Evolutionary conservation across 1,139 yeast genomes (phyloP).

Genomic region (Yamadazyma diospyri): DNA sequence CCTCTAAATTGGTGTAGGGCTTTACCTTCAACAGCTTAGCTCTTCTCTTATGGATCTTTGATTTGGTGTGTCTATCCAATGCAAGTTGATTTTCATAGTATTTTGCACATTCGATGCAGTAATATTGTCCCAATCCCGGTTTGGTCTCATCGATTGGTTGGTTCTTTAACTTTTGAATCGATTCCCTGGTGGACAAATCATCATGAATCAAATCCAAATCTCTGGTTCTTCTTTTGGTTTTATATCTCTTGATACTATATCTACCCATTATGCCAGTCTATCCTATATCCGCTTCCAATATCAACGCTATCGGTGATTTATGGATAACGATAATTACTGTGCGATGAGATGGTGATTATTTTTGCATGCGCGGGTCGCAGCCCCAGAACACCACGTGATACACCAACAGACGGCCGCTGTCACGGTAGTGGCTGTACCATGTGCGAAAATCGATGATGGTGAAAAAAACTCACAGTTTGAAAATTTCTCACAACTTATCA

Average conservation of each 20-base stretch:
- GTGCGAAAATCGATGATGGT: not conserved
- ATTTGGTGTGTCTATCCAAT: slow-evolving; percentile 65
- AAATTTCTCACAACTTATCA: slow-evolving; percentile 5
- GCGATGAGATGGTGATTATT: slow-evolving; percentile 6
- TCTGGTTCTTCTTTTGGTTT: slow-evolving; percentile 79
- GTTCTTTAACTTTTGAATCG: slow-evolving; percentile 61
- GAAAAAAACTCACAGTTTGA: not conserved
- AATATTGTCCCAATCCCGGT: slow-evolving; percentile 93
- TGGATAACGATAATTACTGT: too few relatives aligned
- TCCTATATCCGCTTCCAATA: not conserved
- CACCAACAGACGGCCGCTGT: not conserved
- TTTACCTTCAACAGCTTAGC: slow-evolving; percentile 69
- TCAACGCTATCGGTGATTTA: too few relatives aligned
- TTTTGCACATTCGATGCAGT: slow-evolving; percentile 91
- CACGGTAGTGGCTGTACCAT: slow-evolving; percentile 1
- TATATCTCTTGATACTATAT: slow-evolving; percentile 70
- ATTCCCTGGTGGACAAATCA: slow-evolving; percentile 64
- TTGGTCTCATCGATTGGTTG: slow-evolving; percentile 87
- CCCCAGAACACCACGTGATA: slow-evolving; percentile 1
- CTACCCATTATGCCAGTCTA: slow-evolving; percentile 59
- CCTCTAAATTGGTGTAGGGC: slow-evolving; percentile 85
- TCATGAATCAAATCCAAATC: slow-evolving; percentile 81
- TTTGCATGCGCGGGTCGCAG: slow-evolving; percentile 1
- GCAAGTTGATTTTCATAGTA: slow-evolving; percentile 81
- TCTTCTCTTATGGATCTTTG: slow-evolving; percentile 83